Evolutionary conservation across 345 rosid genomes (phyloP), one percentile per base, ranked within the genome.

Genomic region (Acer yangbiense): DNA sequence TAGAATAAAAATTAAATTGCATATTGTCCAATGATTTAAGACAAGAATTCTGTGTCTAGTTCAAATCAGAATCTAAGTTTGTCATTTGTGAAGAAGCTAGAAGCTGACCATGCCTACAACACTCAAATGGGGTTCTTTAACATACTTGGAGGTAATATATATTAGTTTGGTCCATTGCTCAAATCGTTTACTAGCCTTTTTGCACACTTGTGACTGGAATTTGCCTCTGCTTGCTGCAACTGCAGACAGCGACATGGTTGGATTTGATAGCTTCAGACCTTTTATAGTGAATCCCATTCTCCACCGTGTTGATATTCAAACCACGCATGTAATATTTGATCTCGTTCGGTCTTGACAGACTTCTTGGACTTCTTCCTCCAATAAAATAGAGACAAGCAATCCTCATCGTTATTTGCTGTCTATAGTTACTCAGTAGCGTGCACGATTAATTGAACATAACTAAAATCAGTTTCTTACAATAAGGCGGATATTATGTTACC

Each of bases 11-110:
- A 43, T 7, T 9, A 43, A 43, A 43, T 7, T 43, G 46, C 46
- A 43, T 9, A 43, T 46, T 46, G 50, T 46, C 50, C 50, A 46
- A 46, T 1, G 13, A 10, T 46, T 46, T 9, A 23, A 43, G 50
- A 32, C 65, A 64, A 7, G 14, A 27, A 0, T 68, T n/a, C 39
- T 39, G 1, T 70, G 43, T 20, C n/a, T 57, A 66, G 6, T 65
- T 50, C 0, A 44, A 10, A 20, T 67, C 57, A 68, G 65, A 57
- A 66, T 65, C 77, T 14, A 55, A 9, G 21, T 58, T 77, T 78
- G 80, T 79, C 82, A 8, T 17, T 9, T 62, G 25, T 62, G 39
- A 23, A 39, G 67, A 61, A 73, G 73, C 69, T 64, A 69, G 14
- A 35, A 8, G 62, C 57, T 57, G 48, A 20, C 41, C 80, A 71